phyloP scores from a whole-genome alignment of 306 rosid genomes.

The Lathyrus sativus region DNA sequence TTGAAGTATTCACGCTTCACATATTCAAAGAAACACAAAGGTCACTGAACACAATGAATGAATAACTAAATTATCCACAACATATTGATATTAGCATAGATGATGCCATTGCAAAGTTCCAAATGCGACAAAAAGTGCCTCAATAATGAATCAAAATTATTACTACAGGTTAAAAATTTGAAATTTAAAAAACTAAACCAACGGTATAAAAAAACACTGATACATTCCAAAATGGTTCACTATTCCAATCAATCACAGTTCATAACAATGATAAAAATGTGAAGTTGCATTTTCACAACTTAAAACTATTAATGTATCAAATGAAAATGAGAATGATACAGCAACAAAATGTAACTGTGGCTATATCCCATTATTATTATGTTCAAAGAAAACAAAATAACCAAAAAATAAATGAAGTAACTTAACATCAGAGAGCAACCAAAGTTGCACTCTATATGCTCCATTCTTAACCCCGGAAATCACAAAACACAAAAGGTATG shows the following conservation, averaged over 20 bases:
- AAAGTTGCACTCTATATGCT: constrained; percentile 18
- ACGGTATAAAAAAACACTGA: too few species aligned
- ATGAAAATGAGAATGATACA: not conserved
- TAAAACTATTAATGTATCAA: not conserved
- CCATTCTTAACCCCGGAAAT: not conserved
- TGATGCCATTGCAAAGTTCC: not conserved
- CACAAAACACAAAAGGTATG: not conserved
- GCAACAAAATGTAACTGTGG: not conserved
- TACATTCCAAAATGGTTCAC: too few species aligned
- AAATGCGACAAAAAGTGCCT: not conserved
- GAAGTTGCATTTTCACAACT: constrained; percentile 16
- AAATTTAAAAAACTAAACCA: constrained; percentile 1
- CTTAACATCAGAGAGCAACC: constrained; percentile 14
- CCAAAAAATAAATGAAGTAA: constrained; percentile 12
- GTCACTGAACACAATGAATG: too few species aligned
- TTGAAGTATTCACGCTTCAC: too few species aligned
- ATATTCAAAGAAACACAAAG: too few species aligned
- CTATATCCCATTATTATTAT: constrained; percentile 4
- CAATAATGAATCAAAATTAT: constrained; percentile 8
- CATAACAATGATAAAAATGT: not conserved
- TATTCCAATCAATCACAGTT: not conserved
- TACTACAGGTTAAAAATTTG: not conserved
- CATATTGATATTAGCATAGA: not conserved
- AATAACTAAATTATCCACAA: too few species aligned
- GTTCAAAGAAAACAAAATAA: not conserved